phyloP scores from a whole-genome alignment of 1,139 yeast genomes.

The Arxiozyma bovina region DNA sequence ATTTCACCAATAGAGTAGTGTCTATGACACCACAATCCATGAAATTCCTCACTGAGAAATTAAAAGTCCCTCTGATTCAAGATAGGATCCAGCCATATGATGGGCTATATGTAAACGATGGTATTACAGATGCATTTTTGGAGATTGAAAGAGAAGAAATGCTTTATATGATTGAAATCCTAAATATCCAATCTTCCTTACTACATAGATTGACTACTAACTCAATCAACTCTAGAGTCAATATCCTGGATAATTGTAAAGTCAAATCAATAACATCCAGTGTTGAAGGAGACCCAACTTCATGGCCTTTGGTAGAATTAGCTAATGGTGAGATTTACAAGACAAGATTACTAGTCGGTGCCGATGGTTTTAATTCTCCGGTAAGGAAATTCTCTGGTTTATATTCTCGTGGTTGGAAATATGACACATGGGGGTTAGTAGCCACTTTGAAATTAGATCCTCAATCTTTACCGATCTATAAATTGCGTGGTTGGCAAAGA shows the following conservation, averaged over 20 bases:
- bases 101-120: slow-evolving; percentile 80
- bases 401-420: slow-evolving; percentile 86
- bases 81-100: slow-evolving; percentile 75
- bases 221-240: slow-evolving; percentile 34
- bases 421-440: slow-evolving; percentile 81
- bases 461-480: slow-evolving; percentile 43
- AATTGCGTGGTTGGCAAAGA: slow-evolving; percentile 83
- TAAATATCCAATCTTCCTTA: slow-evolving; percentile 61
- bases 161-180: slow-evolving; percentile 66
- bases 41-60: slow-evolving; percentile 55
- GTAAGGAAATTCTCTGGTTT: slow-evolving; percentile 77
- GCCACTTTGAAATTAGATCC: slow-evolving; percentile 72
- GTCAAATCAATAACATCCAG: slow-evolving; percentile 44
- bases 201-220: slow-evolving; percentile 29
- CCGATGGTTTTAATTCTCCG: slow-evolving; percentile 94
- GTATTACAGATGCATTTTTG: slow-evolving; percentile 58
- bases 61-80: slow-evolving; percentile 66
- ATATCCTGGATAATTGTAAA: slow-evolving; percentile 54
- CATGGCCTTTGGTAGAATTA: slow-evolving; percentile 74
- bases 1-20: slow-evolving; percentile 71
- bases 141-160: slow-evolving; percentile 48
- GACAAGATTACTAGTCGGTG: slow-evolving; percentile 78
- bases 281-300: slow-evolving; percentile 31
- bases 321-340: slow-evolving; percentile 55
- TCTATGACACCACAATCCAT: slow-evolving; percentile 79